phyloP scores from a whole-genome alignment of 2,329 filamentous ascomycete genomes.

The Cytospora leucostoma region DNA sequence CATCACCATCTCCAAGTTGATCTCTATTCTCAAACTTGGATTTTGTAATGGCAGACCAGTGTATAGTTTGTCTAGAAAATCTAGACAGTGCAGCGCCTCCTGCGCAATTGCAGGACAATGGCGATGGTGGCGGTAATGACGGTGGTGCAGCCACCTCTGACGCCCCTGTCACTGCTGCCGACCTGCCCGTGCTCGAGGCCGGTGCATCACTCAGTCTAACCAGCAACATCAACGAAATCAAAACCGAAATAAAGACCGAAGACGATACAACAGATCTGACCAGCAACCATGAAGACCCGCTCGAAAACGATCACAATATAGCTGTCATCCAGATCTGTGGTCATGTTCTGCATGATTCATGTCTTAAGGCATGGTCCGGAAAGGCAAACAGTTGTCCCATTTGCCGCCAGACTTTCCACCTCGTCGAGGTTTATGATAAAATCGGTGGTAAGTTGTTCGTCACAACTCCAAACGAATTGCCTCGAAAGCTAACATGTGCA shows the following conservation, averaged over 20 bases:
- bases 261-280: slow-evolving; percentile 31
- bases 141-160: slow-evolving; percentile 22
- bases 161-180: slow-evolving; percentile 26
- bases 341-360: slow-evolving; percentile 90
- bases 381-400: slow-evolving; percentile 98
- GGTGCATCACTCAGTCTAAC: slow-evolving; percentile 30
- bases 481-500: slow-evolving; percentile 30
- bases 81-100: slow-evolving; percentile 42
- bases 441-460: slow-evolving; percentile 68
- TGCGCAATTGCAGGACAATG: slow-evolving; percentile 31
- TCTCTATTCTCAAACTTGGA: slow-evolving; percentile 39
- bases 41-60: slow-evolving; percentile 61
- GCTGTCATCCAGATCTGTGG: slow-evolving; percentile 74
- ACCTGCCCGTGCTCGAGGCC: slow-evolving; percentile 29
- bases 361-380: slow-evolving; percentile 91
- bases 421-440: slow-evolving; percentile 79
- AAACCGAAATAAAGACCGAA: slow-evolving; percentile 30
- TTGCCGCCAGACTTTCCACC: slow-evolving; percentile 88
- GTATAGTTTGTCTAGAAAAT: slow-evolving; percentile 69
- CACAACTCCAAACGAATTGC: neutral
- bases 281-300: slow-evolving; percentile 27
- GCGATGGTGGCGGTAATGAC: slow-evolving; percentile 27
- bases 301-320: slow-evolving; percentile 46
- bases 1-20: slow-evolving; percentile 38
- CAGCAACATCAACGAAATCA: slow-evolving; percentile 34